These are phyloP conservation scores for Sparassis latifolia DNA, from an alignment of 1,284 basidiomycete species.

Conservation along the genomic window DNA sequence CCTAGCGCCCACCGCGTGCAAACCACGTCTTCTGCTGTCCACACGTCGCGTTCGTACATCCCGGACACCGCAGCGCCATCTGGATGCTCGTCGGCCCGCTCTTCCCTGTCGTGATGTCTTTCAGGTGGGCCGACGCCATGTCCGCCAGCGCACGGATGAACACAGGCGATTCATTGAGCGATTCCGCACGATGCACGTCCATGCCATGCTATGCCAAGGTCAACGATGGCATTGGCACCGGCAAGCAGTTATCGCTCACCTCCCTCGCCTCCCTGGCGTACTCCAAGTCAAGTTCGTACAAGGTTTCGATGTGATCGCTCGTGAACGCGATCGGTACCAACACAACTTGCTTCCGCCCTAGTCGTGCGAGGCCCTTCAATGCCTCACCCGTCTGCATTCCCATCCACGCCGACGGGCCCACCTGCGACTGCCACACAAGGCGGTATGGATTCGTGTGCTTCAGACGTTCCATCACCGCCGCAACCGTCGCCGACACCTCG, in stretches of 20 bases:
- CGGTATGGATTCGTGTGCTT: conserved; percentile 81
- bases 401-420: conserved; percentile 97
- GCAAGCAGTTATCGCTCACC: conserved; percentile 35
- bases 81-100: conserved; percentile 70
- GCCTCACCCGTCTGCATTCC: conserved; percentile 94
- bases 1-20: conserved; percentile 42
- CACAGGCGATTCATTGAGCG: conserved; percentile 96
- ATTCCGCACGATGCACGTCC: conserved; percentile 86
- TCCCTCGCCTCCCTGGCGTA: conserved; percentile 88
- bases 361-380: conserved; percentile 86
- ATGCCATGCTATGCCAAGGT: conserved; percentile 58
- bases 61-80: conserved; percentile 86
- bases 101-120: conserved; percentile 48
- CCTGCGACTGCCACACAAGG: conserved; percentile 97
- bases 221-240: neutral
- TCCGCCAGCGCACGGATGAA: conserved; percentile 97
- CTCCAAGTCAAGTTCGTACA: conserved; percentile 95
- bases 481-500: conserved; percentile 93
- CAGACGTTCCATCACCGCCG: conserved; percentile 83
- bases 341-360: conserved; percentile 84
- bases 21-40: conserved; percentile 89
- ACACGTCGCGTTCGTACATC: conserved; percentile 87
- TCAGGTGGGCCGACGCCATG: conserved; percentile 80
- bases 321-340: conserved; percentile 98
- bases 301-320: conserved; percentile 97